These are phyloP conservation scores for Coniochaeta pulveracea DNA, from an alignment of 2,329 filamentous ascomycete species.

Conservation along the genomic window DNA sequence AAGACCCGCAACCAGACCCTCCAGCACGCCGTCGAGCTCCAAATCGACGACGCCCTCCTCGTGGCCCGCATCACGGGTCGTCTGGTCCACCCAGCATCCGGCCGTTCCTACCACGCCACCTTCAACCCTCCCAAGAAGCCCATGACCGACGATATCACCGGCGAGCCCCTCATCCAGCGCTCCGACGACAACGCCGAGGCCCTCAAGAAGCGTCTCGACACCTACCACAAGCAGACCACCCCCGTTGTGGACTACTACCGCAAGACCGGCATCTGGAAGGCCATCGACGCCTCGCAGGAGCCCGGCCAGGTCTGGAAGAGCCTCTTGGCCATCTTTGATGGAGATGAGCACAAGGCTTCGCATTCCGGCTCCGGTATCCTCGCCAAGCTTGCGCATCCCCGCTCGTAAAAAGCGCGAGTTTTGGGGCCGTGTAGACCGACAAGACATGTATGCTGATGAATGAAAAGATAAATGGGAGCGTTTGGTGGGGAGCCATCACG, in stretches of 20 bases:
- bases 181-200: constrained; percentile 95
- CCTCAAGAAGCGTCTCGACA: constrained; percentile 84
- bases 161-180: constrained; percentile 91
- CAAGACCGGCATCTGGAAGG: constrained; percentile 93
- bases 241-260: constrained; percentile 96
- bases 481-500: too few species aligned
- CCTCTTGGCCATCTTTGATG: constrained; percentile 72
- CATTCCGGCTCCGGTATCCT: constrained; percentile 27
- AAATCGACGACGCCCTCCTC: constrained; percentile 90
- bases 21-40: constrained; percentile 89
- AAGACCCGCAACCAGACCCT: constrained; percentile 65
- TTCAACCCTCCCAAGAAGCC: constrained; percentile 93
- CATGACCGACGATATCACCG: constrained; percentile 95
- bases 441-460: too few species aligned
- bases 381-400: constrained; percentile 22
- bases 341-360: constrained; percentile 39
- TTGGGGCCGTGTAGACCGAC: too few species aligned
- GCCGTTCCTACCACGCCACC: constrained; percentile 93
- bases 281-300: constrained; percentile 91
- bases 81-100: constrained; percentile 88
- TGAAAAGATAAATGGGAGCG: too few species aligned
- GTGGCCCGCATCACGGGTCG: constrained; percentile 95
- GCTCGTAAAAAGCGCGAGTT: too few species aligned
- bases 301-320: constrained; percentile 93
- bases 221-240: constrained; percentile 87